phyloP scores from a whole-genome alignment of 2,329 filamentous ascomycete species.

The Tolypocladium ovalisporum region DNA sequence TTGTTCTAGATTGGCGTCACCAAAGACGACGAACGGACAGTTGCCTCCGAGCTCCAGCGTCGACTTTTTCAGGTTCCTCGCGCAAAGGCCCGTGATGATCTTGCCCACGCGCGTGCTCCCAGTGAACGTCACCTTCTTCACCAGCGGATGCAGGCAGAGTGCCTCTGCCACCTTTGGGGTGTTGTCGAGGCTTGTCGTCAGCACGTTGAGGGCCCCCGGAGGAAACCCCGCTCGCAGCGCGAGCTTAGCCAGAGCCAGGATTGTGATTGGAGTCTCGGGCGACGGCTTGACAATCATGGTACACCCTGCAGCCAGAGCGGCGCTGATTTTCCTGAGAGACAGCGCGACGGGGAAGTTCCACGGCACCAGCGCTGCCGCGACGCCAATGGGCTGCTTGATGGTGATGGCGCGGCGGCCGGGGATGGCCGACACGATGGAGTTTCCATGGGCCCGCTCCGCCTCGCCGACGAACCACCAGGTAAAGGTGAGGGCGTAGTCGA shows the following conservation, averaged over 20 bases:
- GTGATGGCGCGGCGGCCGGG: slow-evolving; percentile 57
- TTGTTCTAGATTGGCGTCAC: slow-evolving; percentile 56
- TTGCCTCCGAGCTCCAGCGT: slow-evolving; percentile 64
- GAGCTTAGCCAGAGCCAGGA: slow-evolving; percentile 57
- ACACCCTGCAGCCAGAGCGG: slow-evolving; percentile 60
- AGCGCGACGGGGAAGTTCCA: slow-evolving; percentile 52
- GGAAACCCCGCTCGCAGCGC: slow-evolving; percentile 64
- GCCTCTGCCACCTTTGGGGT: slow-evolving; percentile 33
- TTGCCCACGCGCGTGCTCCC: slow-evolving; percentile 61
- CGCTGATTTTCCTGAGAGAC: slow-evolving; percentile 32
- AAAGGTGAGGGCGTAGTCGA: slow-evolving; percentile 44
- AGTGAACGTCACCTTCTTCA: slow-evolving; percentile 65
- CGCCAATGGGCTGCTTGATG: slow-evolving; percentile 43
- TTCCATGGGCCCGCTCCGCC: slow-evolving; percentile 42
- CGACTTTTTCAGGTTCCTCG: slow-evolving; percentile 53
- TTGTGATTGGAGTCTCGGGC: slow-evolving; percentile 64
- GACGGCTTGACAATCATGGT: slow-evolving; percentile 67
- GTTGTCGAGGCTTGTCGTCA: slow-evolving; percentile 32
- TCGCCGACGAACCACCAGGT: slow-evolving; percentile 46
- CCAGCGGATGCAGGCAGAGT: slow-evolving; percentile 31
- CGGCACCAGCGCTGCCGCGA: slow-evolving; percentile 22
- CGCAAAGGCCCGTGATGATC: slow-evolving; percentile 49
- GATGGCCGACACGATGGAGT: slow-evolving; percentile 45
- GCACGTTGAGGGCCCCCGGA: slow-evolving; percentile 52
- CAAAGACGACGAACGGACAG: slow-evolving; percentile 52